Conservation (phyloP, 441 rosid species). For the Gossypium schwendimanii region DNA sequence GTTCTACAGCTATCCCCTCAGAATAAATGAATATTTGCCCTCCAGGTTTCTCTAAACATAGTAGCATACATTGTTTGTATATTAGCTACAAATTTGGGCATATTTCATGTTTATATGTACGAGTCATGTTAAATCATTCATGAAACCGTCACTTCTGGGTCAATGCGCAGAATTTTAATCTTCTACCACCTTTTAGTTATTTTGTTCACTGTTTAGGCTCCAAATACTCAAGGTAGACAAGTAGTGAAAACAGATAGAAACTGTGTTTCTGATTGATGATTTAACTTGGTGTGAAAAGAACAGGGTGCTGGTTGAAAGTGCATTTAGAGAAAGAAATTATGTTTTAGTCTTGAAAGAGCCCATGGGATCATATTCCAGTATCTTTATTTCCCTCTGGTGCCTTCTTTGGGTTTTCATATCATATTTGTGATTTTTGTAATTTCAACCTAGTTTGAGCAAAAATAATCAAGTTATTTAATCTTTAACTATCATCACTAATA, state of each 20-base stretch:
- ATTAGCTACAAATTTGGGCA: slow-evolving; percentile 6
- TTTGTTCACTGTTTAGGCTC: neutral
- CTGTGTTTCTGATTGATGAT: neutral
- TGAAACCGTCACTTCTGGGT: neutral
- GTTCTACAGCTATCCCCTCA: slow-evolving; percentile 61
- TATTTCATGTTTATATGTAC: slow-evolving; percentile 22
- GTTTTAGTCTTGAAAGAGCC: too few species aligned
- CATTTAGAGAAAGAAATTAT: too few species aligned
- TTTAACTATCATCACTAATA: neutral
- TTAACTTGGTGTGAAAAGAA: neutral
- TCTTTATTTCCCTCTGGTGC: too few species aligned
- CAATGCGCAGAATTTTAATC: neutral
- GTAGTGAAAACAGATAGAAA: neutral
- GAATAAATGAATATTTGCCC: slow-evolving; percentile 53
- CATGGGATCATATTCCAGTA: too few species aligned
- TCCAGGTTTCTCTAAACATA: slow-evolving; percentile 45
- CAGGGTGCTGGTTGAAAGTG: too few species aligned
- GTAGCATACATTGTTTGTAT: slow-evolving; percentile 11
- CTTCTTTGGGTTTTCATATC: too few species aligned
- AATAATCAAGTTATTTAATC: neutral
- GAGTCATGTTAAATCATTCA: neutral
- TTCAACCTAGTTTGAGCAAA: neutral
- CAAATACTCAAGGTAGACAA: neutral
- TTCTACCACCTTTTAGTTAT: neutral
- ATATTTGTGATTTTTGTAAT: too few species aligned